A percentile compares a stretch with the other conserved stretches of the same genome.
These are phyloP conservation scores for Periconia digitata DNA, from an alignment of 2,329 filamentous ascomycete species.

Conservation along the genomic window DNA sequence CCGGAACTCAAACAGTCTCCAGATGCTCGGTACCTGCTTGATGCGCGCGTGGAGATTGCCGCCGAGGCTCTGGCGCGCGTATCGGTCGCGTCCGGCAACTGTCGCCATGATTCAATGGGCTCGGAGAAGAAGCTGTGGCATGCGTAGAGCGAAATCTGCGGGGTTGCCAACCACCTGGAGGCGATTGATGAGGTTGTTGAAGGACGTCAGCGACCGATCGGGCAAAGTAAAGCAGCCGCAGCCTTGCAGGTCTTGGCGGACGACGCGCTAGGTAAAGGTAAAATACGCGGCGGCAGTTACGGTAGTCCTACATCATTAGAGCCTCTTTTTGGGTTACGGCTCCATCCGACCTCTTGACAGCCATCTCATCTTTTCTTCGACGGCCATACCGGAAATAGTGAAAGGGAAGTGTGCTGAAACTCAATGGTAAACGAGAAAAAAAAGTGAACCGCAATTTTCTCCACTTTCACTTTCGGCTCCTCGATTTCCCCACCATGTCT, in stretches of 20 bases:
- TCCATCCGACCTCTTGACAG: too few species aligned
- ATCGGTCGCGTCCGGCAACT: constrained; percentile 54
- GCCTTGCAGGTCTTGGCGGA: constrained; percentile 14
- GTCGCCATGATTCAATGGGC: constrained; percentile 17
- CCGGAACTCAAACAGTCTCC: constrained; percentile 7
- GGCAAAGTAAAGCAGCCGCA: constrained; percentile 21
- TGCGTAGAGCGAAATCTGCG: constrained; percentile 14
- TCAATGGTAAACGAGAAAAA: neutral
- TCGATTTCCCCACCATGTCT: constrained; percentile 63
- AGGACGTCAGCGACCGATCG: constrained; percentile 8
- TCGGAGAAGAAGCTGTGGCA: constrained; percentile 7
- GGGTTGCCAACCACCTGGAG: constrained; percentile 1
- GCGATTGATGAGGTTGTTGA: neutral
- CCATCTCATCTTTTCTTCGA: too few species aligned
- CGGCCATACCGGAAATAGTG: neutral
- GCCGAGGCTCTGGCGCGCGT: constrained; percentile 63
- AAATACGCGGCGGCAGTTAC: too few species aligned
- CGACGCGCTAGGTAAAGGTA: constrained; percentile 12
- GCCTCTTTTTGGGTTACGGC: too few species aligned
- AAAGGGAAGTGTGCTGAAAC: neutral
- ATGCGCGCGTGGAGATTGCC: constrained; percentile 62
- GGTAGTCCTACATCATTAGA: too few species aligned
- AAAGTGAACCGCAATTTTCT: neutral
- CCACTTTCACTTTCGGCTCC: neutral
- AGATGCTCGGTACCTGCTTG: constrained; percentile 62